These are phyloP conservation scores for Aspergillus sp. DNA, from an alignment of 2,329 filamentous ascomycete genomes.

Conservation along the genomic window DNA sequence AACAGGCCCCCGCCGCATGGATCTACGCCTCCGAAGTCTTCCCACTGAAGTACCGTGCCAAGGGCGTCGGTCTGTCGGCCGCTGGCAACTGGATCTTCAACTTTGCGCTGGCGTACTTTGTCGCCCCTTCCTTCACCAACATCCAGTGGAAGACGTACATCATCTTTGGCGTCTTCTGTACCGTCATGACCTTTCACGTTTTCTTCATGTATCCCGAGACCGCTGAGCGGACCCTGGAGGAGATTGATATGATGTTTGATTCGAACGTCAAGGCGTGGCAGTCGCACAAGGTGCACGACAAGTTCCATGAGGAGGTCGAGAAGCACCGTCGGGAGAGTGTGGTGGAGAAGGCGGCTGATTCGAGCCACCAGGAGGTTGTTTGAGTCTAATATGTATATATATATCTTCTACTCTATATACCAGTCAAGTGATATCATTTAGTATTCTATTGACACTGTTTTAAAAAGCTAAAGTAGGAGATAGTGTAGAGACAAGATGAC, in stretches of 20 bases:
- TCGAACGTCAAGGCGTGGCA: conserved; percentile 32
- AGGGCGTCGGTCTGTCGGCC: conserved; percentile 61
- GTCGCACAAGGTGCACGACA: conserved; percentile 21
- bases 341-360: conserved; percentile 10
- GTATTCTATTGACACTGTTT: no score
- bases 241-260: conserved; percentile 70
- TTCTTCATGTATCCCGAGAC: conserved; percentile 68
- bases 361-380: conserved; percentile 14
- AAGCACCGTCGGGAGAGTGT: conserved; percentile 19
- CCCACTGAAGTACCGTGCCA: conserved; percentile 63
- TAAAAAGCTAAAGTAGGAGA: no score
- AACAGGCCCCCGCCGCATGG: conserved; percentile 55
- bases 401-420: no score
- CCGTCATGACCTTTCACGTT: conserved; percentile 66
- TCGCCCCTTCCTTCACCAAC: conserved; percentile 58
- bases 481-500: no score
- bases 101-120: conserved; percentile 54
- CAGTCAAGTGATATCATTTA: no score
- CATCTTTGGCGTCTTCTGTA: conserved; percentile 73
- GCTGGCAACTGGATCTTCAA: conserved; percentile 65
- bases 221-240: conserved; percentile 68
- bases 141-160: conserved; percentile 66
- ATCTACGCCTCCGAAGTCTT: conserved; percentile 64
- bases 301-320: conserved; percentile 26
- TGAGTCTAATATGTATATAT: not conserved